Conservation (phyloP, 768 basidiomycete species). For the Podaxis sp. region DNA sequence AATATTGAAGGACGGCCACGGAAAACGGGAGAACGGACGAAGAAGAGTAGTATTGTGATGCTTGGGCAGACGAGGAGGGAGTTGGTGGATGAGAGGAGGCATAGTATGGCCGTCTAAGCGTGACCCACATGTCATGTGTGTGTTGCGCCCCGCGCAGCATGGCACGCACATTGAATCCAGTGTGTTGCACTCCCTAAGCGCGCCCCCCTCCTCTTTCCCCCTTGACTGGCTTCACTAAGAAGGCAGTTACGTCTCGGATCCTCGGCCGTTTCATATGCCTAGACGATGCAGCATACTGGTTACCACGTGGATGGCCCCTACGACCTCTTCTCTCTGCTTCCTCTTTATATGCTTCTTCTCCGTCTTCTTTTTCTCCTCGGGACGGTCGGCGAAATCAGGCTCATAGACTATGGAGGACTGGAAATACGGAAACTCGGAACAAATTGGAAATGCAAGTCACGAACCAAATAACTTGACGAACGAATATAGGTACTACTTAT, state of each 20-base stretch:
- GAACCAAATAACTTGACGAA: not conserved
- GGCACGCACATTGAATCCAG: not conserved
- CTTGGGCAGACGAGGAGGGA: slow-evolving; percentile 34
- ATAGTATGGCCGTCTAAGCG: slow-evolving; percentile 62
- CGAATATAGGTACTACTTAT: slow-evolving; percentile 6
- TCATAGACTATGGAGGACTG: not conserved
- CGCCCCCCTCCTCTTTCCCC: no score
- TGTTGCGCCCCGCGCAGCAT: not conserved
- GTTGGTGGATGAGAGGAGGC: slow-evolving; percentile 55
- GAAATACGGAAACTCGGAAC: not conserved
- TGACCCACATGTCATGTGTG: not conserved
- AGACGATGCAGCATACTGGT: not conserved
- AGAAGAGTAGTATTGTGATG: slow-evolving; percentile 24
- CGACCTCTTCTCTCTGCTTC: not conserved
- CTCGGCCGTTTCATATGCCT: not conserved
- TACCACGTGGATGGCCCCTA: not conserved
- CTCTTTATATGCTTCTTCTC: not conserved
- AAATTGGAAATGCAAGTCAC: slow-evolving; percentile 1
- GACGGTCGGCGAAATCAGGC: not conserved
- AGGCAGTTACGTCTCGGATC: not conserved
- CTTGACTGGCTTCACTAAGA: not conserved
- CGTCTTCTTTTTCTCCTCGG: not conserved
- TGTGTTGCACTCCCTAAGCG: not conserved
- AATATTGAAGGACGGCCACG: slow-evolving; percentile 53
- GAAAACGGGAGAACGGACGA: slow-evolving; percentile 30